Evolutionary conservation across 495 filamentous ascomycete genomes (phyloP).

Genomic region (Penicillium pancosmium): DNA sequence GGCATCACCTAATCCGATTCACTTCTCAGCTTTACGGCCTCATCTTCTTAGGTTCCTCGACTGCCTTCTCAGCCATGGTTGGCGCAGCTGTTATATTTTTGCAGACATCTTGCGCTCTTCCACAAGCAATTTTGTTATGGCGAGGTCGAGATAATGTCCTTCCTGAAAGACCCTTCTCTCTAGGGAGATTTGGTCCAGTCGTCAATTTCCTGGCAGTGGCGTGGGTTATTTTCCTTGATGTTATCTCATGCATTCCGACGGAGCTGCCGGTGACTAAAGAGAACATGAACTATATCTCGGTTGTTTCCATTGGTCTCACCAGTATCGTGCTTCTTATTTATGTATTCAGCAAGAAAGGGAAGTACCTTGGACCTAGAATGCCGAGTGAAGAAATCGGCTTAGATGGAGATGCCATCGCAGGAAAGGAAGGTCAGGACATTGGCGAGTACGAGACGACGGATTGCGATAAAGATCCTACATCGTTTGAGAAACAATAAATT

Average conservation of each 20-base stretch:
- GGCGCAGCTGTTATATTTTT: slow-evolving; percentile 14
- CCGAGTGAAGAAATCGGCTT: slow-evolving; percentile 1
- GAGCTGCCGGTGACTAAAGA: slow-evolving; percentile 10
- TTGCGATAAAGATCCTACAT: not conserved
- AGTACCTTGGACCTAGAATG: slow-evolving; percentile 7
- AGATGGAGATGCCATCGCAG: not conserved
- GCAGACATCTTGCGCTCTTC: slow-evolving; percentile 16
- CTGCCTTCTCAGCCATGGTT: slow-evolving; percentile 19
- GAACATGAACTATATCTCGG: slow-evolving; percentile 20
- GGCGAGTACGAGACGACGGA: not conserved
- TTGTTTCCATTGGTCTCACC: slow-evolving; percentile 12
- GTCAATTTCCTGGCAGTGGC: slow-evolving; percentile 13
- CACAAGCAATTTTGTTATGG: slow-evolving; percentile 14
- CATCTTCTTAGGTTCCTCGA: slow-evolving; percentile 16
- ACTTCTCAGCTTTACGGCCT: slow-evolving; percentile 12
- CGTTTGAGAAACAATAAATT: not conserved
- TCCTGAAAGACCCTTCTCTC: slow-evolving; percentile 10
- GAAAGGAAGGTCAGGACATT: not conserved
- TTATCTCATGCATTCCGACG: slow-evolving; percentile 14
- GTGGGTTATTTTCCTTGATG: slow-evolving; percentile 13
- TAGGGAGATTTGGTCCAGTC: slow-evolving; percentile 7
- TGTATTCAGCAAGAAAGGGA: not conserved
- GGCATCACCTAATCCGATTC: not conserved
- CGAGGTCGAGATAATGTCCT: slow-evolving; percentile 14
- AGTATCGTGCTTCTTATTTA: not conserved